phyloP scores from a whole-genome alignment of 2,329 filamentous ascomycete species.

The Claviceps digitariae region DNA sequence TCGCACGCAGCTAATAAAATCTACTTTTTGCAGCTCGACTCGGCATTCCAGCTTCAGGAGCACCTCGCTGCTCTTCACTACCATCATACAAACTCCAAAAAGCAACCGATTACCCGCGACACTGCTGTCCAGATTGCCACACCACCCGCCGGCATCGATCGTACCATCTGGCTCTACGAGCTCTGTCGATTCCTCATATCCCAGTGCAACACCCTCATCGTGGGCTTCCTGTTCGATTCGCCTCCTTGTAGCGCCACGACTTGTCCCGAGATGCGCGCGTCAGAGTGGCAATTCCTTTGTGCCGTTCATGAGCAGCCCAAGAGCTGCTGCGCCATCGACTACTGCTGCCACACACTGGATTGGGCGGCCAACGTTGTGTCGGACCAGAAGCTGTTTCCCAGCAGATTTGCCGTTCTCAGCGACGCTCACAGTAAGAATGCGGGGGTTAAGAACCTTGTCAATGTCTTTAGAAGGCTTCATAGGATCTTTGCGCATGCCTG shows the following conservation, averaged over 20 bases:
- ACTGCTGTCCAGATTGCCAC: constrained; percentile 65
- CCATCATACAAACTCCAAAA: constrained; percentile 55
- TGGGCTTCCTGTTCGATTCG: constrained; percentile 81
- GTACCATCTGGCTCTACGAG: constrained; percentile 92
- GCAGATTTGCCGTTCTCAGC: constrained; percentile 49
- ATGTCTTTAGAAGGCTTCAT: constrained; percentile 88
- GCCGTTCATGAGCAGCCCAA: constrained; percentile 95
- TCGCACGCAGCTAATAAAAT: background rate
- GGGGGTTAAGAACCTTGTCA: constrained; percentile 74
- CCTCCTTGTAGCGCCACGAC: constrained; percentile 81
- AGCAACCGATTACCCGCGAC: constrained; percentile 58
- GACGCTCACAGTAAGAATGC: constrained; percentile 46
- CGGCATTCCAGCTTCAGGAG: constrained; percentile 92
- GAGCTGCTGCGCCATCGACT: constrained; percentile 95
- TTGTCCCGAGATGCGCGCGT: constrained; percentile 96
- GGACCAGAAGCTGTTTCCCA: constrained; percentile 89
- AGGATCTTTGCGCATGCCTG: constrained; percentile 97
- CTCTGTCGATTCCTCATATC: constrained; percentile 91
- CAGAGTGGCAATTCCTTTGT: constrained; percentile 98
- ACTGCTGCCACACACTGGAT: constrained; percentile 96
- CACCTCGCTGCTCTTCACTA: constrained; percentile 89
- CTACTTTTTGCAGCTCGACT: constrained; percentile 58
- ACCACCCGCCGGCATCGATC: constrained; percentile 69
- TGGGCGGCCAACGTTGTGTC: constrained; percentile 94
- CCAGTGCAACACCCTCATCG: constrained; percentile 83